phyloP scores from a whole-genome alignment of 352 stramenopile species.

The Phytophthora sojae region DNA sequence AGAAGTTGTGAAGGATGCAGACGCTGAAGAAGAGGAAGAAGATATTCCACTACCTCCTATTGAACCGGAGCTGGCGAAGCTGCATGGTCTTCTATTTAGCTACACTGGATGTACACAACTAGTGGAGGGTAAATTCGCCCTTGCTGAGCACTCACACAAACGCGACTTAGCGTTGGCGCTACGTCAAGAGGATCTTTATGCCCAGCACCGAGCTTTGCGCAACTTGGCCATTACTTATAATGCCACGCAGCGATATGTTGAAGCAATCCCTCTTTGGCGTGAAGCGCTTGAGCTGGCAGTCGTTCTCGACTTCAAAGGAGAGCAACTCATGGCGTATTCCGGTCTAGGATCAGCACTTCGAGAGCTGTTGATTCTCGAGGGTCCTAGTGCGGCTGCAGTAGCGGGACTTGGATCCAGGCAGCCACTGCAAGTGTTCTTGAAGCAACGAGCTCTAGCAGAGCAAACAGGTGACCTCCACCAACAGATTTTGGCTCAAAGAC shows the following conservation, averaged over 20 bases:
- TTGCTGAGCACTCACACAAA: constrained; percentile 56
- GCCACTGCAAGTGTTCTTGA: constrained; percentile 52
- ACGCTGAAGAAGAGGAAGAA: constrained; percentile 5
- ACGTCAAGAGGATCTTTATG: constrained; percentile 58
- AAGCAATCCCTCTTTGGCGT: constrained; percentile 61
- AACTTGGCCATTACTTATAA: constrained; percentile 66
- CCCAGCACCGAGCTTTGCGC: constrained; percentile 55
- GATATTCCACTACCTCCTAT: constrained; percentile 12
- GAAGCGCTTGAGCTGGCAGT: constrained; percentile 59
- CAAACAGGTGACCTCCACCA: constrained; percentile 50
- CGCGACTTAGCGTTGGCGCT: constrained; percentile 57
- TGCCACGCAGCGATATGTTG: constrained; percentile 49
- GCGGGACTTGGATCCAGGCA: constrained; percentile 22
- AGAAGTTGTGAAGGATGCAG: neutral
- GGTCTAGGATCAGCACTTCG: constrained; percentile 54
- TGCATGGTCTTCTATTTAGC: constrained; percentile 57
- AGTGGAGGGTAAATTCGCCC: constrained; percentile 46
- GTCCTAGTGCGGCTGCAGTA: constrained; percentile 14
- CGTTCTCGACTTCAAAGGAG: constrained; percentile 45
- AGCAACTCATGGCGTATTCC: constrained; percentile 55
- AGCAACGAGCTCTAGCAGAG: constrained; percentile 52
- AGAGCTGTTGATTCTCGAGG: constrained; percentile 37
- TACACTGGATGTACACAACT: constrained; percentile 58
- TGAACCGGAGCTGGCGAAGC: constrained; percentile 42
- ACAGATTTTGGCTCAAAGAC: constrained; percentile 54